These are phyloP conservation scores for Ustilago tritici DNA, from an alignment of 1,284 basidiomycete species.

Conservation along the genomic window DNA sequence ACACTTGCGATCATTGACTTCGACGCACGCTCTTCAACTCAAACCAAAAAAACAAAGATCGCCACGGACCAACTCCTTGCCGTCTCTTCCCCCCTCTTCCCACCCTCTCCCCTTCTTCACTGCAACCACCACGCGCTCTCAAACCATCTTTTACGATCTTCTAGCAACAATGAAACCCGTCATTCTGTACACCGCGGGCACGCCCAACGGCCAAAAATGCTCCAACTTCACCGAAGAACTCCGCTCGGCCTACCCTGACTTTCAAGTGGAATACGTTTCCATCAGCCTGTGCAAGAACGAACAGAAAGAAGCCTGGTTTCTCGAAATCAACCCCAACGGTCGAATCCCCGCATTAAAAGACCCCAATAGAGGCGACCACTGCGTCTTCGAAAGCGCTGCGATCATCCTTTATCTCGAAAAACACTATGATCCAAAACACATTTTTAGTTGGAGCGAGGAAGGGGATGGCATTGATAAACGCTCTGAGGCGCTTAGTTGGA, in stretches of 20 bases:
- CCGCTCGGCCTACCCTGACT: slow-evolving; percentile 48
- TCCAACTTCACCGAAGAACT: slow-evolving; percentile 59
- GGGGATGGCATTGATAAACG: slow-evolving; percentile 45
- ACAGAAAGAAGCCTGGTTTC: slow-evolving; percentile 60
- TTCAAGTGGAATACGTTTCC: slow-evolving; percentile 37
- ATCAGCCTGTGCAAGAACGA: slow-evolving; percentile 46
- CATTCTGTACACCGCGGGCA: slow-evolving; percentile 53
- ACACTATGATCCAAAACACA: slow-evolving; percentile 58
- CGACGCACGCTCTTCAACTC: background rate
- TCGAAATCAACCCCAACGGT: slow-evolving; percentile 64
- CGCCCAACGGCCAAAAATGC: slow-evolving; percentile 51
- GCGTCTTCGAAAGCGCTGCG: slow-evolving; percentile 53
- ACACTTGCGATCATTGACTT: too few species aligned
- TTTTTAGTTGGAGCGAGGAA: slow-evolving; percentile 48
- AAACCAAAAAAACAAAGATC: background rate
- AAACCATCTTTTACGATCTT: background rate
- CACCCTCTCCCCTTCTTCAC: background rate
- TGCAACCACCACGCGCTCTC: background rate
- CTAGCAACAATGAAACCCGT: slow-evolving; percentile 45
- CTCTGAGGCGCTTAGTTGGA: slow-evolving; percentile 39
- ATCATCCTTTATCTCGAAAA: slow-evolving; percentile 62
- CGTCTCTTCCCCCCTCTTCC: background rate
- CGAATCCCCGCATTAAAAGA: slow-evolving; percentile 60
- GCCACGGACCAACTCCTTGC: slow-evolving; percentile 20
- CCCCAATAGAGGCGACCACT: slow-evolving; percentile 45